Base-by-base conservation (phyloP, 2,329 filamentous ascomycete species). In the Akanthomyces lecanii region DNA sequence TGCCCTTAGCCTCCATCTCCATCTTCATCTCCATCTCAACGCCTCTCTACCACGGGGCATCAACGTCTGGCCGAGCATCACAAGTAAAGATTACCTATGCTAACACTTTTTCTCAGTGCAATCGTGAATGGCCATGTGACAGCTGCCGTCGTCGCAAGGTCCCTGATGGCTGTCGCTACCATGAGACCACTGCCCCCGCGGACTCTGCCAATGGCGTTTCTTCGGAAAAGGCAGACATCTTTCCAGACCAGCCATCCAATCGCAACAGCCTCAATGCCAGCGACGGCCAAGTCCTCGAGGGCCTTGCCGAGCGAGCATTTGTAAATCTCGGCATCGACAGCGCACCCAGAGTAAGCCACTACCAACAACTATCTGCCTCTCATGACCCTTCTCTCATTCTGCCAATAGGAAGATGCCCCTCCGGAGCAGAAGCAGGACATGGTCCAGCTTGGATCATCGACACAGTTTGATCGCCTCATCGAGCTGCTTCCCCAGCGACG, bases 111-210 rank as follows among this genome's bases (percentile, higher is more conserved):
- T 3, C 16, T 21, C 16, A 74, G 72, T 74, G 72, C 65, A 72
- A 72, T 62, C 70, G 71, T 3, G 68, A 72, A 65, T 74, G 71
- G 70, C 72, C 72, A 12, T 74, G 72, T 65, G 68, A 72, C 63
- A 70, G 72, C 48, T 74, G 72, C 53, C 67, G 71, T 47, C 69
- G 69, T 18, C 71, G 72, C 56, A 72, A 71, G 64, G 69, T 73
- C 11, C 68, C 70, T 28, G 67, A 71, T 28, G 66, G 69, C 54
- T 74, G 72, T 57, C 67, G 66, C 38, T 74, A 72, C 59, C 68
- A 63, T 61, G 65, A 67, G 44, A 57, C 65, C 11, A 64, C 38
- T 0, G 8, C 54, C n/a, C 28, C 62, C n/a, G 36, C 58, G 5
- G 65, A 67, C 28, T 48, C 61, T 40, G 57, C 64, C 25, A 25